Evolutionary conservation across 495 filamentous ascomycete genomes (phyloP).

Genomic region (Aspergillus funiculosus): DNA sequence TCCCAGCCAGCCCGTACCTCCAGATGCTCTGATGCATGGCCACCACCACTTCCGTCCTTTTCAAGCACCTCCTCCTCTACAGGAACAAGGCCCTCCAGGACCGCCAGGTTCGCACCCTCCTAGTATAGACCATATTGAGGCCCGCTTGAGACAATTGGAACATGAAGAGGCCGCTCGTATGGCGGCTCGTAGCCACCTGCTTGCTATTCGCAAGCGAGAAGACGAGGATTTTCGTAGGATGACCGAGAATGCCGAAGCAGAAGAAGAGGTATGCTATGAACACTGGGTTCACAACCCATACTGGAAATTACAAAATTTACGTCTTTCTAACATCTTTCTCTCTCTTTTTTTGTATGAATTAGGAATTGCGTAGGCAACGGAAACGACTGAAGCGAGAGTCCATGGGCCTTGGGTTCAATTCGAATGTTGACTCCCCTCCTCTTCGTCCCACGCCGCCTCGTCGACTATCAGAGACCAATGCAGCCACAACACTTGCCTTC

Average conservation of each 20-base stretch:
- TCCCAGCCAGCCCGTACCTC: constrained; percentile 33
- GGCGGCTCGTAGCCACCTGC: constrained; percentile 38
- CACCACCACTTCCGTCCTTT: constrained; percentile 39
- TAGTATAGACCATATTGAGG: constrained; percentile 42
- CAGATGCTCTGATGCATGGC: constrained; percentile 35
- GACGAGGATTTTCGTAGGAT: constrained; percentile 45
- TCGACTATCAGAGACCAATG: constrained; percentile 44
- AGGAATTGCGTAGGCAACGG: constrained; percentile 45
- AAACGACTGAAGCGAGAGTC: constrained; percentile 45
- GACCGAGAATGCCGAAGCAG: constrained; percentile 42
- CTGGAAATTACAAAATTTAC: background rate
- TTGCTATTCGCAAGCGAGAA: constrained; percentile 44
- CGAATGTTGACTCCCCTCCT: constrained; percentile 37
- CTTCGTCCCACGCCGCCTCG: constrained; percentile 40
- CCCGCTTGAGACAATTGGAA: constrained; percentile 42
- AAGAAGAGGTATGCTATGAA: constrained; percentile 41
- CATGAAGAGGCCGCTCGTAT: constrained; percentile 44
- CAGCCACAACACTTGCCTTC: constrained; percentile 47
- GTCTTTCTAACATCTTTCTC: constrained; percentile 14
- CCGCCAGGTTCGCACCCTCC: constrained; percentile 26
- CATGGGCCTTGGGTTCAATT: constrained; percentile 39
- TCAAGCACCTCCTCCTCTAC: constrained; percentile 30
- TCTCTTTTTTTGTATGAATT: background rate
- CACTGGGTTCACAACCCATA: background rate
- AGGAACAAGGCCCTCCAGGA: constrained; percentile 32